Conservation (phyloP, 257 asterid species). For the Ophiorrhiza pumila region DNA sequence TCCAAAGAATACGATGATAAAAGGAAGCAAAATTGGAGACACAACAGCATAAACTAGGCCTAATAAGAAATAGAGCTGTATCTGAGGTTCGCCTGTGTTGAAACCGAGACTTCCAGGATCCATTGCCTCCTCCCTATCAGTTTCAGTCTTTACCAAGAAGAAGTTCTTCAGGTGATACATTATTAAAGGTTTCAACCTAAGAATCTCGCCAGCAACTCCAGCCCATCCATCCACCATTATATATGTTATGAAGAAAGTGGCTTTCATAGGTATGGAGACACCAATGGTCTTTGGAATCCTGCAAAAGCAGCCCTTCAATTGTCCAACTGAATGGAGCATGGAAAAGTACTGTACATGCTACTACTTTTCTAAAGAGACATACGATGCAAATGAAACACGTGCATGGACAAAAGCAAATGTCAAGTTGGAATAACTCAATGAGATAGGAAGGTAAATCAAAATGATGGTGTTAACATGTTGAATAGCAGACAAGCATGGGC, state of each 20-base stretch:
- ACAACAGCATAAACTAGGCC: slow-evolving; percentile 92
- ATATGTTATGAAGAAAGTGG: slow-evolving; percentile 85
- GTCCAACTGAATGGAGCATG: background rate
- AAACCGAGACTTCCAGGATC: slow-evolving; percentile 91
- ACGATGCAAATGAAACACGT: background rate
- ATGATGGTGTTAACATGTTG: background rate
- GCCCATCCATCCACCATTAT: slow-evolving; percentile 98
- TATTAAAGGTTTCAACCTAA: slow-evolving; percentile 71
- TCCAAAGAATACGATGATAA: slow-evolving; percentile 74
- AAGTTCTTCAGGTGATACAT: slow-evolving; percentile 72
- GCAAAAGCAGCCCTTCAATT: slow-evolving; percentile 28
- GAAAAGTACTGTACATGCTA: background rate
- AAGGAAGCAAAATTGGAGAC: slow-evolving; percentile 85
- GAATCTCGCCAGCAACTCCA: slow-evolving; percentile 87
- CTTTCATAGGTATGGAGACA: slow-evolving; percentile 91
- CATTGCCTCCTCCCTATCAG: slow-evolving; percentile 85
- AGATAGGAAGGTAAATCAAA: background rate
- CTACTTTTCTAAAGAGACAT: background rate
- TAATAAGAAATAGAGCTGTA: slow-evolving; percentile 83
- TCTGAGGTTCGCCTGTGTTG: slow-evolving; percentile 93
- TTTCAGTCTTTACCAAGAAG: slow-evolving; percentile 88
- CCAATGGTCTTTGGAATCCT: slow-evolving; percentile 72
- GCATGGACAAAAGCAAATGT: background rate
- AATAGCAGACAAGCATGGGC: background rate
- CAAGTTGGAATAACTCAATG: background rate